phyloP scores from a whole-genome alignment of 2,329 filamentous ascomycete species.

The Elsinoe arachidis region DNA sequence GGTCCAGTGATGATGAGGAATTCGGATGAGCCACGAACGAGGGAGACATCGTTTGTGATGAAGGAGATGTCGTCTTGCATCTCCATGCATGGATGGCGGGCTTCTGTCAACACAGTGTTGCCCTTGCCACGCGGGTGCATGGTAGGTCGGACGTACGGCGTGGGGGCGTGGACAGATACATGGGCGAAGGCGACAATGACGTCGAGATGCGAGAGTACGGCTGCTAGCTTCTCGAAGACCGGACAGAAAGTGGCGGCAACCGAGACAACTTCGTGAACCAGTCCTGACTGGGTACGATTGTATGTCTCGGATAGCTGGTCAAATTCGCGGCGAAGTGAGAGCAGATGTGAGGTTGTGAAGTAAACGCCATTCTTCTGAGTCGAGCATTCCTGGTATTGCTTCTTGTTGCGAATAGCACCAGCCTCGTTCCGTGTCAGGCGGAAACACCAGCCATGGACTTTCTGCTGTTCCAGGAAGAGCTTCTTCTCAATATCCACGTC shows the following conservation, averaged over 20 bases:
- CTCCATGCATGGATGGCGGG: conserved; percentile 94
- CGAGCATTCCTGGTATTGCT: conserved; percentile 83
- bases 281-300: conserved; percentile 82
- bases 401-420: conserved; percentile 85
- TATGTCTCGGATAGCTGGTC: conserved; percentile 93
- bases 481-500: conserved; percentile 96
- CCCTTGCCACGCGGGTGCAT: conserved; percentile 84
- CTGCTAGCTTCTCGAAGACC: conserved; percentile 80
- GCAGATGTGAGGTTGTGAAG: conserved; percentile 80
- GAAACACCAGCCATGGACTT: conserved; percentile 94
- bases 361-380: conserved; percentile 99
- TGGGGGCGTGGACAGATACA: conserved; percentile 84
- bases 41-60: conserved; percentile 91
- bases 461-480: conserved; percentile 93
- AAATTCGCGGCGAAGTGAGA: conserved; percentile 75
- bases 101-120: conserved; percentile 82
- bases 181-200: conserved; percentile 93
- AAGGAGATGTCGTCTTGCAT: conserved; percentile 98
- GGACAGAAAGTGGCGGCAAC: conserved; percentile 94
- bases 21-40: conserved; percentile 68
- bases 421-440: conserved; percentile 84
- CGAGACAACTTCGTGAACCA: conserved; percentile 85
- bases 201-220: conserved; percentile 83
- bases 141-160: conserved; percentile 80
- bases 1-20: conserved; percentile 96